Conservation (phyloP, 169 alveolate species). For the Eimeria mitis region DNA sequence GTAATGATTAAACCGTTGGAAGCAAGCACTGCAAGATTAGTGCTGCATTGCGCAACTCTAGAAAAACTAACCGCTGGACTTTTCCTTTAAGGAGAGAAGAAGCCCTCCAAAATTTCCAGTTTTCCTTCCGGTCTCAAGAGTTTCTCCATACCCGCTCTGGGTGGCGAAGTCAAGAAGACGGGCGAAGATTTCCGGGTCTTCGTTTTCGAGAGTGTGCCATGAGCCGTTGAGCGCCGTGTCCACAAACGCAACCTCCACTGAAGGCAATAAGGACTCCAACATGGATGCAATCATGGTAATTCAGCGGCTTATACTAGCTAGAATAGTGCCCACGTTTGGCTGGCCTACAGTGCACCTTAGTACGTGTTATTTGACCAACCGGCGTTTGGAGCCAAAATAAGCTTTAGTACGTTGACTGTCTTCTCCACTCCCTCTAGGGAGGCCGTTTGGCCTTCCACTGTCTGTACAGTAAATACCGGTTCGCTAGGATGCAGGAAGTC, state of each 20-base stretch:
- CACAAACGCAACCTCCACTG: slow-evolving; percentile 62
- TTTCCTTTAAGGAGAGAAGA: background rate
- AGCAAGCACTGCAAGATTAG: background rate
- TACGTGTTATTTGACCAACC: background rate
- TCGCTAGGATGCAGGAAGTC: slow-evolving; percentile 3
- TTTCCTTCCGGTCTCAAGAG: slow-evolving; percentile 33
- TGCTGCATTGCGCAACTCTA: background rate
- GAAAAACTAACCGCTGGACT: slow-evolving; percentile 35
- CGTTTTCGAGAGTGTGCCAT: slow-evolving; percentile 4
- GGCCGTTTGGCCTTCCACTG: slow-evolving; percentile 17
- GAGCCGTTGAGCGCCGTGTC: slow-evolving; percentile 21
- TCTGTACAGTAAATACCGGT: slow-evolving; percentile 33
- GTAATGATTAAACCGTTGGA: background rate
- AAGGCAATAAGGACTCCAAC: background rate
- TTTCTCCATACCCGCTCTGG: slow-evolving; percentile 32
- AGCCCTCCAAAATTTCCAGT: slow-evolving; percentile 46
- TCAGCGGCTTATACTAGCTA: background rate
- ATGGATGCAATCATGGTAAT: background rate
- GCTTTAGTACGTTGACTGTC: background rate
- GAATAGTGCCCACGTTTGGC: background rate
- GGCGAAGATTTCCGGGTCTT: slow-evolving; percentile 18
- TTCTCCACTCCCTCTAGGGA: slow-evolving; percentile 27
- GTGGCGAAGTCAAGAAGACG: slow-evolving; percentile 35
- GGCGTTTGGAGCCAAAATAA: slow-evolving; percentile 22
- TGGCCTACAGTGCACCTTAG: background rate